phyloP scores from a whole-genome alignment of 768 basidiomycete genomes.

The Boletus subparvulus region DNA sequence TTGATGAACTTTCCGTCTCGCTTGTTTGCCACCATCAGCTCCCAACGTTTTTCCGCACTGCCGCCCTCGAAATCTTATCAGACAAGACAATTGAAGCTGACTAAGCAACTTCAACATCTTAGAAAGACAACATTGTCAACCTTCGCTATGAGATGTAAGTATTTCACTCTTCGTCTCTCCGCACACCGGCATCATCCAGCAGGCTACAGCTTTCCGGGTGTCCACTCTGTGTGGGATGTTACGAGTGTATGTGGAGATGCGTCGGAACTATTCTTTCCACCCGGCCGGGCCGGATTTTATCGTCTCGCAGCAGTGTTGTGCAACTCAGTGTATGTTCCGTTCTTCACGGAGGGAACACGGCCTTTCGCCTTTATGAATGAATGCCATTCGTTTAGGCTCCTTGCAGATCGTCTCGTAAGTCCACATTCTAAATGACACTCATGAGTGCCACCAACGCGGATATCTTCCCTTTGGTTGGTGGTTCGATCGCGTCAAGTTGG shows the following conservation, averaged over 20 bases:
- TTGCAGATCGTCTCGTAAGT: slow-evolving; percentile 15
- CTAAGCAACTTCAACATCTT: slow-evolving; percentile 11
- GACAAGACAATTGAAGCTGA: slow-evolving; percentile 15
- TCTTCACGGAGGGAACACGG: slow-evolving; percentile 5
- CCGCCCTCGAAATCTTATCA: slow-evolving; percentile 26
- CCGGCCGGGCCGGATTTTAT: not conserved
- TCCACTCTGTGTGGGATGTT: not conserved
- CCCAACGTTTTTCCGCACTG: not conserved
- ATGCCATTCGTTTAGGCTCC: not conserved
- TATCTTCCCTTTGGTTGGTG: not conserved
- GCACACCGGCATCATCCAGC: not conserved
- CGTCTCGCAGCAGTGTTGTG: not conserved
- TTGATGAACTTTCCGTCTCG: not conserved
- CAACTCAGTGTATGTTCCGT: not conserved
- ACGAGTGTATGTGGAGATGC: not conserved
- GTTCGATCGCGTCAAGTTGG: slow-evolving; percentile 8
- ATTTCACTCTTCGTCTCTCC: not conserved
- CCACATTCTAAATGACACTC: slow-evolving; percentile 2
- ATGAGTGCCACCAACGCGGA: slow-evolving; percentile 7
- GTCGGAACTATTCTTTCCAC: not conserved
- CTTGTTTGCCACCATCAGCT: slow-evolving; percentile 1
- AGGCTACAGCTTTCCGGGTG: not conserved
- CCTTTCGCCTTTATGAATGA: slow-evolving; percentile 3
- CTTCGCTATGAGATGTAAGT: no score
- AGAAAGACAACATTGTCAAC: slow-evolving; percentile 9